Evolutionary conservation across 164 flowering plant genomes (phyloP).

Genomic region (Warburgia ugandensis): DNA sequence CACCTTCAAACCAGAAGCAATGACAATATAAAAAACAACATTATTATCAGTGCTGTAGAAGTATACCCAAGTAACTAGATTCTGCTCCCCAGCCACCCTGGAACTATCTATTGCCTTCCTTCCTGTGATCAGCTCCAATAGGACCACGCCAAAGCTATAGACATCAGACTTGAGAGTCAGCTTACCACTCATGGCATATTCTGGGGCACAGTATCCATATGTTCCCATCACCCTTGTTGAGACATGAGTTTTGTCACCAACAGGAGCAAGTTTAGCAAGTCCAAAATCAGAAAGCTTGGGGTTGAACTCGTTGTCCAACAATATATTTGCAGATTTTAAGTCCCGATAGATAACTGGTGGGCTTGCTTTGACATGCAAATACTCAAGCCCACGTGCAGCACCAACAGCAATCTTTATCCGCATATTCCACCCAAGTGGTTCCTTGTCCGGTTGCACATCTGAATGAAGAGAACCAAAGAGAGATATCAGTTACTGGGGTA

Average conservation of each 20-base stretch:
- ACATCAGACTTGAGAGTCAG: conserved; percentile 68
- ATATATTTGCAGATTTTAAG: conserved; percentile 75
- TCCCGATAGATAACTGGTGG: conserved; percentile 80
- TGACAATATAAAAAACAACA: no score
- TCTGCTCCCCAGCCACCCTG: conserved; percentile 52
- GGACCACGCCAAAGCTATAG: conserved; percentile 75
- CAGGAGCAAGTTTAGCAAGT: conserved; percentile 81
- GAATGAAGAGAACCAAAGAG: conserved; percentile 7
- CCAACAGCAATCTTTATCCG: conserved; percentile 72
- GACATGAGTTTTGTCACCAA: conserved; percentile 74
- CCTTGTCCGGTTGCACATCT: conserved; percentile 39
- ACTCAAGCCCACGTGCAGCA: conserved; percentile 76
- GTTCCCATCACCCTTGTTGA: conserved; percentile 81
- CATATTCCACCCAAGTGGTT: conserved; percentile 56
- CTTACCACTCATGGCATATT: conserved; percentile 73
- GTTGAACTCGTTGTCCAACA: conserved; percentile 62
- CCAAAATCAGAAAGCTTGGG: conserved; percentile 87
- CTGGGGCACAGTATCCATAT: conserved; percentile 77
- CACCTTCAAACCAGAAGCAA: no score
- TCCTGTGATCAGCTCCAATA: conserved; percentile 77
- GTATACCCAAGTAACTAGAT: conserved; percentile 70
- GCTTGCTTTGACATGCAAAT: conserved; percentile 65
- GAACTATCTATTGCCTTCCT: conserved; percentile 55
- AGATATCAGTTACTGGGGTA: background rate
- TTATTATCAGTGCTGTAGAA: background rate